Conservation (phyloP, 1,139 yeast species). For the Starmera stellimalicola region DNA sequence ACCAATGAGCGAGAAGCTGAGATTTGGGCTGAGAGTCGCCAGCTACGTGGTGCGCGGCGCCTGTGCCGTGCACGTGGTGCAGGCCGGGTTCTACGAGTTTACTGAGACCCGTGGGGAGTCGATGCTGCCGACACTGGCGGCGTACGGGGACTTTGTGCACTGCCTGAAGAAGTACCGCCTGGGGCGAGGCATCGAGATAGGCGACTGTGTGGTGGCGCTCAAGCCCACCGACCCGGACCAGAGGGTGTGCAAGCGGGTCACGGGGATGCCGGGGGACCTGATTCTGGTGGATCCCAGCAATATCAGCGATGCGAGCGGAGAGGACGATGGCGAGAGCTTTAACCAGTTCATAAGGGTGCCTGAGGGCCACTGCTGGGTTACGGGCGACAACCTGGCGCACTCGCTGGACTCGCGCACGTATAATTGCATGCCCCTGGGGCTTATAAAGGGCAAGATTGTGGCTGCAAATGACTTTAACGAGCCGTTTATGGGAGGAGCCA, state of each 20-base stretch:
- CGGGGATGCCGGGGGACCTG: constrained; percentile 94
- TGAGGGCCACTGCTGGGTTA: constrained; percentile 93
- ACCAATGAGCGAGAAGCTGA: constrained; percentile 10
- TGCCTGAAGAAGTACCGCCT: constrained; percentile 50
- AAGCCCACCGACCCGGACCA: constrained; percentile 88
- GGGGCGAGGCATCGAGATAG: constrained; percentile 49
- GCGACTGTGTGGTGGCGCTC: constrained; percentile 80
- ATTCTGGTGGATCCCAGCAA: constrained; percentile 74
- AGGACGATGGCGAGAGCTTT: constrained; percentile 23
- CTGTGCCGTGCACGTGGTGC: constrained; percentile 59
- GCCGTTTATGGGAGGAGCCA: constrained; percentile 23
- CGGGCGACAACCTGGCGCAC: constrained; percentile 86
- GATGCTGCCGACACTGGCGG: constrained; percentile 84
- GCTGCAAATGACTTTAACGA: constrained; percentile 41
- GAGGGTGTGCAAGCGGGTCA: constrained; percentile 82
- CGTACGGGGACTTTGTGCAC: constrained; percentile 70
- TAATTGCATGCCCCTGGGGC: constrained; percentile 79
- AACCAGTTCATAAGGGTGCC: constrained; percentile 63
- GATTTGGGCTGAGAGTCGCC: constrained; percentile 13
- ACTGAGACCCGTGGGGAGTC: constrained; percentile 88
- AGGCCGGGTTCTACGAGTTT: constrained; percentile 61
- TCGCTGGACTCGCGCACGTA: constrained; percentile 89
- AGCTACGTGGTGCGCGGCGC: constrained; percentile 42
- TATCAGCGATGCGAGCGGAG: constrained; percentile 14
- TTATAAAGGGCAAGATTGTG: constrained; percentile 81